Evolutionary conservation across 2,329 filamentous ascomycete species (phyloP).

Genomic region (Nothophaeocryptopus gaeumannii): DNA sequence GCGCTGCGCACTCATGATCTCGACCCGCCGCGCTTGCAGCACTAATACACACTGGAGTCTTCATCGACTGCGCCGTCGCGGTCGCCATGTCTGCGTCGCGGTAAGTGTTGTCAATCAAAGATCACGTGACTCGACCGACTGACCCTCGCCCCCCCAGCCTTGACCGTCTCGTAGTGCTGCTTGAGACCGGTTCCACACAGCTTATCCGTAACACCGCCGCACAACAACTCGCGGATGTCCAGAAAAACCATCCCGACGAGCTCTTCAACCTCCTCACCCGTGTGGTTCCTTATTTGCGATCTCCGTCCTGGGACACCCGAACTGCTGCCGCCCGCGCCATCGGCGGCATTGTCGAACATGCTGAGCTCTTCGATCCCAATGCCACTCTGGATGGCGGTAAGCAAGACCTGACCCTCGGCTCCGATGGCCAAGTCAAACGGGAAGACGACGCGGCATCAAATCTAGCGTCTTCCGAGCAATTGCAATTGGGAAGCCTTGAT

Average conservation of each 20-base stretch:
- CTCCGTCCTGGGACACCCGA: slow-evolving; percentile 95
- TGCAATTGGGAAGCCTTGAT: slow-evolving; percentile 72
- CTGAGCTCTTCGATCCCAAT: slow-evolving; percentile 80
- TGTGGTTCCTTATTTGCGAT: slow-evolving; percentile 91
- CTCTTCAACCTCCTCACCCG: slow-evolving; percentile 91
- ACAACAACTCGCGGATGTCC: slow-evolving; percentile 93
- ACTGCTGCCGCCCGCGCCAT: slow-evolving; percentile 91
- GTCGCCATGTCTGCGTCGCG: slow-evolving; percentile 11
- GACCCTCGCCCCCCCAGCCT: slow-evolving; percentile 32
- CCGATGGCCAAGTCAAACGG: slow-evolving; percentile 52
- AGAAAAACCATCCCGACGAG: slow-evolving; percentile 96
- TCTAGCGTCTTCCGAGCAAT: slow-evolving; percentile 49
- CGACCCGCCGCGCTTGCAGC: not conserved
- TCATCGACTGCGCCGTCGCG: slow-evolving; percentile 3
- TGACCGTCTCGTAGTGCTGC: slow-evolving; percentile 62
- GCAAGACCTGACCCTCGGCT: slow-evolving; percentile 38
- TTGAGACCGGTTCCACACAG: slow-evolving; percentile 95
- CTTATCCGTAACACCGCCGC: slow-evolving; percentile 96
- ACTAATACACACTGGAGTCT: slow-evolving; percentile 1
- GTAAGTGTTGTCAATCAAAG: slow-evolving; percentile 2
- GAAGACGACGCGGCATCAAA: slow-evolving; percentile 44
- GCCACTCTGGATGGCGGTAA: slow-evolving; percentile 31
- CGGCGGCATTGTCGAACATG: slow-evolving; percentile 88
- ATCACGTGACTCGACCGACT: slow-evolving; percentile 10
- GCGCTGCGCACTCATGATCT: slow-evolving; percentile 1